Percentiles rank a stretch among this genome's conserved stretches.
Evolutionary conservation across 176 grass and related monocot species (phyloP).

Genomic region (Pontederia crassipes): DNA sequence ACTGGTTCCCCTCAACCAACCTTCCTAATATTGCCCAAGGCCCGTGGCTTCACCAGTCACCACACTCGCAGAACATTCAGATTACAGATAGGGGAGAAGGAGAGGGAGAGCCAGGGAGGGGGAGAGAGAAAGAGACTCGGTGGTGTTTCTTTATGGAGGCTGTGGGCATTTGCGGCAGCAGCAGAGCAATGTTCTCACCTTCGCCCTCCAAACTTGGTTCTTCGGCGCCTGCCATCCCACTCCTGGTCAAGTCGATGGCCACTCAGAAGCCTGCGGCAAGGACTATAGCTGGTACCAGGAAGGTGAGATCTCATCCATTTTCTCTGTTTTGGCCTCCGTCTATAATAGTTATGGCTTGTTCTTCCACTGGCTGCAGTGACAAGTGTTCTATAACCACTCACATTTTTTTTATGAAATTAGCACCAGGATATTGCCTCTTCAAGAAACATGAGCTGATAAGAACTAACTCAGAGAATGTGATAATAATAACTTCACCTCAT

Average conservation of each 20-base stretch:
- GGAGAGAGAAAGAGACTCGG: not conserved
- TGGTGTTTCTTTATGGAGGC: slow-evolving; percentile 1
- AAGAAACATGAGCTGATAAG: too few relatives aligned
- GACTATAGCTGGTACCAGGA: slow-evolving; percentile 17
- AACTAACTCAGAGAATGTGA: too few relatives aligned
- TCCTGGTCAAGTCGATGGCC: slow-evolving; percentile 24
- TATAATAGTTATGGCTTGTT: not conserved
- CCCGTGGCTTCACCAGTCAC: too few relatives aligned
- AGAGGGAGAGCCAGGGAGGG: not conserved
- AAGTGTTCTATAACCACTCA: not conserved
- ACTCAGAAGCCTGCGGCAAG: slow-evolving; percentile 17
- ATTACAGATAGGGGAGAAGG: too few relatives aligned
- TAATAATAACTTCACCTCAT: too few relatives aligned
- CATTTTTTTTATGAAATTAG: too few relatives aligned
- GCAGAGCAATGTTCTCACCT: slow-evolving; percentile 12
- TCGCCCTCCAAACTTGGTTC: slow-evolving; percentile 3
- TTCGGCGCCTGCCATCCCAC: not conserved
- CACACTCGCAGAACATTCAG: too few relatives aligned
- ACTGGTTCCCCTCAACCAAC: too few relatives aligned
- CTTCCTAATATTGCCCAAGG: too few relatives aligned
- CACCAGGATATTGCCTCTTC: too few relatives aligned
- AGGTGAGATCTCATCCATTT: slow-evolving; percentile 10
- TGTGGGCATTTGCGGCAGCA: slow-evolving; percentile 4
- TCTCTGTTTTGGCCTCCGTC: not conserved
- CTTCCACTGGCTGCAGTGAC: not conserved